Evolutionary conservation across 345 rosid species (phyloP), one percentile per base, ranked within the genome.

Genomic region (Brassica nigra): DNA sequence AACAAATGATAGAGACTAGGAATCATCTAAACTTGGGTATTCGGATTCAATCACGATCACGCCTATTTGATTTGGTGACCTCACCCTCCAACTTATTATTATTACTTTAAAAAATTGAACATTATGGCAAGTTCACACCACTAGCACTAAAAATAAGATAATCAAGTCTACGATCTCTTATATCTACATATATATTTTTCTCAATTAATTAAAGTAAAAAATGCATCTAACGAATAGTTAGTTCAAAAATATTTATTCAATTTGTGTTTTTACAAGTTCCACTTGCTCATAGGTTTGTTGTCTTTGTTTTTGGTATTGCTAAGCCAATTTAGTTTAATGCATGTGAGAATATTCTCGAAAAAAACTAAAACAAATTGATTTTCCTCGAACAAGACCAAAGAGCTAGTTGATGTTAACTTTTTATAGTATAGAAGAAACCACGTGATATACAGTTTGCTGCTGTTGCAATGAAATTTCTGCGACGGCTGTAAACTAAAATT

Each of bases 1-100:
- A 16, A 76, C 6, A 59, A 8, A 69, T 29, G 36, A 76, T 3
- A 29, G 66, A 57, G 62, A 59, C 28, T 68, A 47, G 11, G 28
- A 68, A 67, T 58, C 74, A 31, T 68, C 27, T 69, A 18, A 68
- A 30, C 33, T 44, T 61, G 37, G 69, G 52, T 30, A 44, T 31
- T 61, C 36, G 75, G 69, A 69, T 76, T n/a, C 62, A 69, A 23
- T 69, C 54, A 14, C 54, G 4, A 76, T 30, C 73, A 67, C 14
- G 31, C 73, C 20, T 27, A 11, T 28, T 15, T 76, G 52, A 44
- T 44, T 12, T 8, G 34, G 68, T 68, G 61, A 39, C 47, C 62
- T 18, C 68, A 68, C 14, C n/a, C 18, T 4, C 15, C 55, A 12
- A 44, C 52, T 57, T 54, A 15, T 5, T n/a, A 5, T 49, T 49